Percentiles rank a stretch among this genome's conserved stretches.
Evolutionary conservation across 2,329 filamentous ascomycete species (phyloP).

Genomic region (Ophiocordyceps unilateralis): DNA sequence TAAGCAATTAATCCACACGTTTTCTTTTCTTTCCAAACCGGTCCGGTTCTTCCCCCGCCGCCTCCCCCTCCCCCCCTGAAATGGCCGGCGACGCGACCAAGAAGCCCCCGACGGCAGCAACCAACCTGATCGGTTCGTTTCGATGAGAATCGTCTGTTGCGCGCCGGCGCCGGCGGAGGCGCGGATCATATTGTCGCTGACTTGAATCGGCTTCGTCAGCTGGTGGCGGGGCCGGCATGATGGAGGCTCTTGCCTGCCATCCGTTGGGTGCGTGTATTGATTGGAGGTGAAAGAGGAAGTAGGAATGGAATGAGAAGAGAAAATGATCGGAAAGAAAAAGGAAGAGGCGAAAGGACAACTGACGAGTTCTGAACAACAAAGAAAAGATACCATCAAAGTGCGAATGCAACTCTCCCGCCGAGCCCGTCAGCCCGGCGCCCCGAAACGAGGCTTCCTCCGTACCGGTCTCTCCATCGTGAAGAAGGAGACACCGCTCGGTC

Average conservation of each 20-base stretch:
- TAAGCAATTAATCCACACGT: no score
- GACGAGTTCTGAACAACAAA: no score
- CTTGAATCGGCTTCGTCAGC: constrained; percentile 30
- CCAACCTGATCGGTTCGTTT: constrained; percentile 70
- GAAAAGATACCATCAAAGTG: constrained; percentile 84
- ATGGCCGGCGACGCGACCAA: constrained; percentile 43
- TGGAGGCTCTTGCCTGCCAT: constrained; percentile 94
- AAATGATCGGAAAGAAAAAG: neutral
- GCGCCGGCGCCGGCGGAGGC: no score
- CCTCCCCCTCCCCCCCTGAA: neutral
- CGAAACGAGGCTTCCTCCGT: constrained; percentile 70
- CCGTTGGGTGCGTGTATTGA: constrained; percentile 50
- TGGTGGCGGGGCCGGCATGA: constrained; percentile 95
- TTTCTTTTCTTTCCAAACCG: no score
- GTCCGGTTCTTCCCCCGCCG: neutral
- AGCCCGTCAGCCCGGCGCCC: constrained; percentile 65
- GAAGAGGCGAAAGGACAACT: neutral
- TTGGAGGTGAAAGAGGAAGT: neutral
- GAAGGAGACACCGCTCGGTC: constrained; percentile 75
- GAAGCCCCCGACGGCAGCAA: constrained; percentile 69
- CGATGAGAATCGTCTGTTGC: neutral
- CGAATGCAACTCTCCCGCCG: constrained; percentile 95
- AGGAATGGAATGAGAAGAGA: neutral
- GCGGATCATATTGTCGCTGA: neutral
- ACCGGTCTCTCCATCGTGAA: constrained; percentile 78